Base-by-base conservation (phyloP, 2,329 filamentous ascomycete species). In the Geosmithia flava region DNA sequence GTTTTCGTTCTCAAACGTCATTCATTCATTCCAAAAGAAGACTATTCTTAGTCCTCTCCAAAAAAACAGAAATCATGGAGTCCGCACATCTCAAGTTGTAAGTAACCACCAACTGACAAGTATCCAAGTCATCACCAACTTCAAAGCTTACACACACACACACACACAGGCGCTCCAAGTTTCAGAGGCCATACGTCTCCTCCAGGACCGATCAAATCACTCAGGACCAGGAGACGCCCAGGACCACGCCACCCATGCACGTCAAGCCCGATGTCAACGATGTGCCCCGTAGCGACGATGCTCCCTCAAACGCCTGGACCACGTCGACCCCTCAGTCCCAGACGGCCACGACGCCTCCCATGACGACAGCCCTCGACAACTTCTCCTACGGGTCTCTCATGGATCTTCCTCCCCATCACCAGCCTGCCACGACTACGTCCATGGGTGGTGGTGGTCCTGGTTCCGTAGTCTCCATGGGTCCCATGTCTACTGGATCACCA, bases 121-220 rank as follows among this genome's bases (percentile, higher is more conserved):
- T 27, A 27, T 27, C 23, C 23, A 27, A 8, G 23, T 5, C 4
- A 27, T 5, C 23, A 27, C 8, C 23, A 27, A 27, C 17, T 19
- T n/a, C 6, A 7, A 42, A 19, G n/a, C 19, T 16, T 44, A 19
- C 19, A 30, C 43, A 27, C 27, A 44, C 10, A 27, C 2, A n/a
- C 4, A 27, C 6, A 16, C 15, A 15, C 40, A 49, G 48, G 20
- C 48, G 48, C 20, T 49, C 48, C 44, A 49, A 49, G 40, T 49
- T 49, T n/a, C 41, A 43, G n/a, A 20, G 40, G 19, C 27, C 48
- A 20, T 47, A 47, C 41, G 44, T 45, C 20, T 33, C 43, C 3
- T 49, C 40, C 37, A 43, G 33, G 19, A 40, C 44, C 29, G 40
- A 49, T 7, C 23, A 17, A 10, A 42, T 13, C 29, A 39, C 44